Evolutionary conservation across 2,329 filamentous ascomycete species (phyloP).

Genomic region (Alternaria postmessia): DNA sequence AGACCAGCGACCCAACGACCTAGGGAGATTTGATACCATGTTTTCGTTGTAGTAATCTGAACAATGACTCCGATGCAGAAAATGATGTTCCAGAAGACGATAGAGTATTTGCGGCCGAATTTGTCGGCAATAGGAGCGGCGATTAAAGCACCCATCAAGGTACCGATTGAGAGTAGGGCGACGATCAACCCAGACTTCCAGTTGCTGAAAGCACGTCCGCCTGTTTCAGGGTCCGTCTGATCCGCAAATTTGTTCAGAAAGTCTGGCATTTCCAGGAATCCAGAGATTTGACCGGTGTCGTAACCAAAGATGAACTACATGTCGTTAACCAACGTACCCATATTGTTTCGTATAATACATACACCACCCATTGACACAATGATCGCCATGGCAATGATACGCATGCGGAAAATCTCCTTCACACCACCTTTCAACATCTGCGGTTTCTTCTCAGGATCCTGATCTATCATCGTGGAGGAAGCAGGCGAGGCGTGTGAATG

Average conservation of each 20-base stretch:
- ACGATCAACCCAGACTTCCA: constrained; percentile 47
- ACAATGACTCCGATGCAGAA: constrained; percentile 71
- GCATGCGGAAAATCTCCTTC: constrained; percentile 41
- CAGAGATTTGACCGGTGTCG: constrained; percentile 48
- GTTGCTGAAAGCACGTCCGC: constrained; percentile 39
- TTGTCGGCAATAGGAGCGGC: constrained; percentile 67
- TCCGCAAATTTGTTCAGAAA: constrained; percentile 44
- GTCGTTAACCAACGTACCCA: not conserved
- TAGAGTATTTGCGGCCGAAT: constrained; percentile 68
- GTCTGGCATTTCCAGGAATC: constrained; percentile 49
- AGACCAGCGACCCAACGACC: constrained; percentile 72
- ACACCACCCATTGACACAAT: constrained; percentile 49
- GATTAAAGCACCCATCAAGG: constrained; percentile 73
- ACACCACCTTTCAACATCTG: constrained; percentile 31
- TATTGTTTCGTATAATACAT: constrained; percentile 18
- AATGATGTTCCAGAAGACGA: constrained; percentile 69
- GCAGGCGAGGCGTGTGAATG: constrained; percentile 26
- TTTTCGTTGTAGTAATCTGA: constrained; percentile 65
- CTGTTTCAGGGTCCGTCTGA: constrained; percentile 28
- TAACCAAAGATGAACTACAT: constrained; percentile 39
- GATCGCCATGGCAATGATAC: constrained; percentile 44
- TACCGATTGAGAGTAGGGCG: constrained; percentile 70
- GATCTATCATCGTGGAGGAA: constrained; percentile 28
- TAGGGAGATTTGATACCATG: constrained; percentile 71
- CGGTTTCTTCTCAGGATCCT: constrained; percentile 41